Conservation (phyloP, 805 yeast genomes). For the Candida nitratophila region DNA sequence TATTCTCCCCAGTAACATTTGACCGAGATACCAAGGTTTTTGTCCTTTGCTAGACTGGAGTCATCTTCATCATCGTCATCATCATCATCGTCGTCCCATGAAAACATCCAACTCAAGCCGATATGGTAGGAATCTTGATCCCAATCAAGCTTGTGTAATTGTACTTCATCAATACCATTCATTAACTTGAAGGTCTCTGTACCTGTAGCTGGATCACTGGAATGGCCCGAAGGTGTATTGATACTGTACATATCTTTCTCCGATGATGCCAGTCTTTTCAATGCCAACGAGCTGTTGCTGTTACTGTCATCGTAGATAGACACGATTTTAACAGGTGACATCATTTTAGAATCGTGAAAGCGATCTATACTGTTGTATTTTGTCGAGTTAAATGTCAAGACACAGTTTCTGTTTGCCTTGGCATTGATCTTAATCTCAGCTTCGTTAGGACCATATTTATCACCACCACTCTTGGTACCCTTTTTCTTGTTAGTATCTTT, state of each 20-base stretch:
- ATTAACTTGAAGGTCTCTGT: slow-evolving; percentile 40
- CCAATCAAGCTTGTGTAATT: slow-evolving; percentile 62
- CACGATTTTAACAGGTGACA: slow-evolving; percentile 60
- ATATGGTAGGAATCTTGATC: slow-evolving; percentile 44
- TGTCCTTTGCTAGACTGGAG: slow-evolving; percentile 14
- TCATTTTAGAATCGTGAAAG: slow-evolving; percentile 23
- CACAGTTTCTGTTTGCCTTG: slow-evolving; percentile 59
- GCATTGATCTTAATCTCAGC: slow-evolving; percentile 57
- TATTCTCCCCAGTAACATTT: slow-evolving; percentile 79
- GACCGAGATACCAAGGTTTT: slow-evolving; percentile 46
- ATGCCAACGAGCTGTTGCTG: too few species aligned
- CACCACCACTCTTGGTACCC: slow-evolving; percentile 13
- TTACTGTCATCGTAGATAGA: slow-evolving; percentile 36
- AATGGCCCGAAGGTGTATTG: slow-evolving; percentile 37
- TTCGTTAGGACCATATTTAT: slow-evolving; percentile 53
- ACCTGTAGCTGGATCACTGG: slow-evolving; percentile 25
- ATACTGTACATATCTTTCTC: slow-evolving; percentile 3
- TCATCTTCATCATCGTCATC: slow-evolving; percentile 25
- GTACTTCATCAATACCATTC: slow-evolving; percentile 58
- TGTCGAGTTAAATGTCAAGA: slow-evolving; percentile 48
- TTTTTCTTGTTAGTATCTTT: slow-evolving; percentile 37
- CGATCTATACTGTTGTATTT: slow-evolving; percentile 26
- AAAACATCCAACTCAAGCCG: slow-evolving; percentile 66
- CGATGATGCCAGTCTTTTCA: too few species aligned
- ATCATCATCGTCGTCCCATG: slow-evolving; percentile 34